Base-by-base conservation (phyloP, 495 filamentous ascomycete genomes). In the Rostrohypoxylon terebratum region DNA sequence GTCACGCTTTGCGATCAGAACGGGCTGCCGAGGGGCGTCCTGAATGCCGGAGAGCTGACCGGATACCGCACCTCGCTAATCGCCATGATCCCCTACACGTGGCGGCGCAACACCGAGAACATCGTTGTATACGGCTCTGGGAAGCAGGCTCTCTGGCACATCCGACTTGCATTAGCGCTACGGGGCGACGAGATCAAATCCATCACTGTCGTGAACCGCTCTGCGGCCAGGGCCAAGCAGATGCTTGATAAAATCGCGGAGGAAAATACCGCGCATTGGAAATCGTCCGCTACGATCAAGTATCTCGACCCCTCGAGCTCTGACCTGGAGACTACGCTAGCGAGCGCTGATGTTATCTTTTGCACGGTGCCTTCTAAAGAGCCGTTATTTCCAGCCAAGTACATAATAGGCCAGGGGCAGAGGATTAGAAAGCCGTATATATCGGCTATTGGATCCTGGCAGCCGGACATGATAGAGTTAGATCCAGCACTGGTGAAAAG, bases 401-500 rank as follows among this genome's bases (percentile, higher is more conserved):
- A 31, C 23, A 14, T 54, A 31, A 14, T 25, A 16, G 11, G 11
- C 2, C 23, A 31, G 14, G 14, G 0, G 50, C 3, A 14, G 8
- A 14, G 25, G 25, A 25, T 8, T 0, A 53, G 31, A 28, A 31
- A 33, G 4, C 50, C 23, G 4, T 54, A 31, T 31, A 54, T 54
- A 3, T 54, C 50, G n/a, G 50, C 50, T 3, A 54, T 54, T 2
- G 50, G 50, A 25, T 54, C 50, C 4, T 54, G 25, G 23, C 21
- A 54, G 14, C 13, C 25, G 4, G 25, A 54, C 50, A 54, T 54
- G 50, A 31, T 31, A 54, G 50, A 54, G 33, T 6, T 54, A n/a
- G 50, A 54, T 25, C 50, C 50, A n/a, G 25, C 25, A 11, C 25
- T 54, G 2, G 4, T 54, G 5, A 31, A 25, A 31, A 25, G 14